Conservation (phyloP, 208 protist species). For the Crithidia sp. region DNA sequence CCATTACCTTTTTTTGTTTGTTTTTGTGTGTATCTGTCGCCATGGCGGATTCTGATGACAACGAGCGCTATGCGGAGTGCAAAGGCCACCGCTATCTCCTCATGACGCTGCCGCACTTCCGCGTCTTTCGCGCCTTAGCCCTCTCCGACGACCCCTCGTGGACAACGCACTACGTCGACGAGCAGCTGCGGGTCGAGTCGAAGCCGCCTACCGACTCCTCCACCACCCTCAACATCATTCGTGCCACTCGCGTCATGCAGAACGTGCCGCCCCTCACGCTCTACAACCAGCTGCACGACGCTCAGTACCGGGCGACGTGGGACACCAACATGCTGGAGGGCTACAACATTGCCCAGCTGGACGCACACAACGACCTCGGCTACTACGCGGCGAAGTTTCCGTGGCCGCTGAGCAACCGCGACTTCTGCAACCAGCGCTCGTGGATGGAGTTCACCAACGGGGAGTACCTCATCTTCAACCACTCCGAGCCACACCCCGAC, state of each 20-base stretch:
- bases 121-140: slow-evolving; percentile 57
- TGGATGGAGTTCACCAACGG: slow-evolving; percentile 92
- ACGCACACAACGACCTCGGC: slow-evolving; percentile 89
- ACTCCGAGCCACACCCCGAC: slow-evolving; percentile 78
- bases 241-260: slow-evolving; percentile 70
- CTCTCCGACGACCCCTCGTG: slow-evolving; percentile 43
- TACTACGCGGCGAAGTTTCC: slow-evolving; percentile 92
- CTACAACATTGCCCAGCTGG: slow-evolving; percentile 83
- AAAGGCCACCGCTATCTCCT: slow-evolving; percentile 56
- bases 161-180: slow-evolving; percentile 60
- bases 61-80: slow-evolving; percentile 53
- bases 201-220: slow-evolving; percentile 53
- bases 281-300: slow-evolving; percentile 89
- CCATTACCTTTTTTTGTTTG: no score
- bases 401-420: slow-evolving; percentile 85
- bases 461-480: slow-evolving; percentile 93
- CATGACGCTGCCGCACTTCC: slow-evolving; percentile 78
- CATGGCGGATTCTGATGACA: not conserved
- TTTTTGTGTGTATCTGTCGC: not conserved
- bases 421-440: slow-evolving; percentile 93
- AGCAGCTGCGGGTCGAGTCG: slow-evolving; percentile 55
- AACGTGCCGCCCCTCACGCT: slow-evolving; percentile 66
- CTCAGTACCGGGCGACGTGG: slow-evolving; percentile 83
- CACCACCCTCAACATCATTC: slow-evolving; percentile 79
- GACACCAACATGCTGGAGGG: slow-evolving; percentile 89